These are phyloP conservation scores for Trebouxia sp. DNA, from an alignment of 139 green algal genomes.

Conservation along the genomic window DNA sequence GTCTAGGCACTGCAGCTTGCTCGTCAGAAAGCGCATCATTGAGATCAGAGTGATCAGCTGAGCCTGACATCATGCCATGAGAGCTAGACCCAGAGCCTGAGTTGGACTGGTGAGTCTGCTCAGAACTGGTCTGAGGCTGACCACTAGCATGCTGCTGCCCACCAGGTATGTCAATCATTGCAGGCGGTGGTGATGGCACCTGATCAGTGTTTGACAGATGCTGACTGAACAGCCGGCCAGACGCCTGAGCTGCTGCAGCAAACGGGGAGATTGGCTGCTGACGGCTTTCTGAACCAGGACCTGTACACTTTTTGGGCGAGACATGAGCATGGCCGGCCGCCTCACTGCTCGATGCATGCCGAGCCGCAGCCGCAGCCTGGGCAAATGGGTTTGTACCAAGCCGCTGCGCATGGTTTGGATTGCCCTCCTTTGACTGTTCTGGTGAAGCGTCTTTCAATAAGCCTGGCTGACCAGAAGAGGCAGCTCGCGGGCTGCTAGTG, in stretches of 20 bases:
- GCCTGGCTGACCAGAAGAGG: not conserved
- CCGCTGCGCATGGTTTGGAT: not conserved
- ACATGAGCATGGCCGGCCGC: not conserved
- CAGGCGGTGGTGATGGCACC: too few species aligned
- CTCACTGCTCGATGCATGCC: too few species aligned
- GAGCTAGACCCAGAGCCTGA: too few species aligned
- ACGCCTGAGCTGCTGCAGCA: slow-evolving; percentile 5
- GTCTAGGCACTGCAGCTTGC: not conserved
- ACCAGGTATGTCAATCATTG: too few species aligned
- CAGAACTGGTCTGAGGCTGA: too few species aligned
- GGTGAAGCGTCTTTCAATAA: too few species aligned
- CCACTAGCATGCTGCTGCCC: too few species aligned
- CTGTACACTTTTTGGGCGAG: too few species aligned
- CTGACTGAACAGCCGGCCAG: not conserved
- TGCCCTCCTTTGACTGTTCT: too few species aligned
- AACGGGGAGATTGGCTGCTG: slow-evolving; percentile 10
- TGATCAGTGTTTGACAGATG: too few species aligned
- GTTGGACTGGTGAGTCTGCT: too few species aligned
- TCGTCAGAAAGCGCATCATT: not conserved
- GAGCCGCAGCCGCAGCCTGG: not conserved
- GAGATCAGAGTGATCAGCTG: not conserved
- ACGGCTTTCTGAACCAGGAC: not conserved
- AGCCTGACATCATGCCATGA: too few species aligned
- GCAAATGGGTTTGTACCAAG: not conserved
- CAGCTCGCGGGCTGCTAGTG: not conserved